Evolutionary conservation across 139 green algal species (phyloP), one percentile per base, ranked within the genome.

Genomic region (Chlorella sp.): DNA sequence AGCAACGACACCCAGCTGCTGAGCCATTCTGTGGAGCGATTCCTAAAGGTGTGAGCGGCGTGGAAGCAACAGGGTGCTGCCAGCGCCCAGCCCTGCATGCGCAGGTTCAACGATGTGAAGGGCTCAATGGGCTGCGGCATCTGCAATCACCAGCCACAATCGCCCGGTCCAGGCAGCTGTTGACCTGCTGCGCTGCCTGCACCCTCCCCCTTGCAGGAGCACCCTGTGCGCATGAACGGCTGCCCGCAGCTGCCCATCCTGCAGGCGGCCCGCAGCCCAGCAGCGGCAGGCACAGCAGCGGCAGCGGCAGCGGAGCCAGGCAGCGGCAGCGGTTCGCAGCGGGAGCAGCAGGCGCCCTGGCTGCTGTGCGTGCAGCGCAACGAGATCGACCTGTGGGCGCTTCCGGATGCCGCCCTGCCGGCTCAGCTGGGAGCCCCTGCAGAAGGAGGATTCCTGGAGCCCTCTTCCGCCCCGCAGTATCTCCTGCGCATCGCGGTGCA

Each of bases 1-100:
- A 95, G 95, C 32, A 95, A 95, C 41, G 95, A 98, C 80, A 89
- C 93, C 0, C 90, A 94, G 87, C 73, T 98, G 20, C 51, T 96
- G 57, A 87, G 87, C 47, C 94, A 97, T 84, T 81, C 68, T 17
- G 88, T 91, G 4, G 55, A 71, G 1, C 34, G 56, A 26, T 97
- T 96, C 81, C 79, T 84, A 16, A 88, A 89, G 57, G 85, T 86
- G 86, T 26, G 72, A n/a, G n/a, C n/a, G n/a, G n/a, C n/a, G n/a
- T n/a, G n/a, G n/a, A n/a, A n/a, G n/a, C n/a, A n/a, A n/a, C n/a
- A n/a, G n/a, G n/a, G n/a, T n/a, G n/a, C n/a, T n/a, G n/a, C n/a
- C n/a, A n/a, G n/a, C n/a, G n/a, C n/a, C n/a, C n/a, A n/a, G n/a
- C n/a, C n/a, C n/a, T n/a, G n/a, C n/a, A n/a, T n/a, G n/a, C n/a